phyloP scores from a whole-genome alignment of 2,329 filamentous ascomycete genomes.

The Ophiostoma angusticollis region DNA sequence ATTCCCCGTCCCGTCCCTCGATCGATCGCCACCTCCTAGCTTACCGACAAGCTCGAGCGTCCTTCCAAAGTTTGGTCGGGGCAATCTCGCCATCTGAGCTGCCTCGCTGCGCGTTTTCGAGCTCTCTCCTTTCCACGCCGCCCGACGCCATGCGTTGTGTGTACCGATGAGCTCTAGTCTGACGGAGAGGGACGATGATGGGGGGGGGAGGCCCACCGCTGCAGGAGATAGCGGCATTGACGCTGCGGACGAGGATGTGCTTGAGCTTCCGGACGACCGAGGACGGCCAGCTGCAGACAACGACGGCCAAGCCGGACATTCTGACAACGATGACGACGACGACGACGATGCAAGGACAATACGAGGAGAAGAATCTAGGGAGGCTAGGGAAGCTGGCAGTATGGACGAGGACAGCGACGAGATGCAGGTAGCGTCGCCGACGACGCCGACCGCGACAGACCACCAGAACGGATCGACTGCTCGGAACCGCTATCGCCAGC shows the following conservation, averaged over 20 bases:
- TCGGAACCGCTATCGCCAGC: slow-evolving; percentile 31
- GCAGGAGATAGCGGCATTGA: slow-evolving; percentile 4
- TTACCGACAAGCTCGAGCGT: too few relatives aligned
- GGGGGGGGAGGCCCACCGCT: too few relatives aligned
- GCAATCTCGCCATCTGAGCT: too few relatives aligned
- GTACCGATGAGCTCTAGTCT: slow-evolving; percentile 14
- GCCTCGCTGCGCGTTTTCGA: not conserved
- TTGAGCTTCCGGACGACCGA: slow-evolving; percentile 6
- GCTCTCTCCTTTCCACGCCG: not conserved
- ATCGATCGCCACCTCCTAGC: too few relatives aligned
- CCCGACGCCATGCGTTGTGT: slow-evolving; percentile 14
- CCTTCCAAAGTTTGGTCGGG: too few relatives aligned
- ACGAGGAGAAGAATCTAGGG: slow-evolving; percentile 23
- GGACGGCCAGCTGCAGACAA: not conserved
- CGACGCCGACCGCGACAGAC: slow-evolving; percentile 9
- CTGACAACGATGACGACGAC: slow-evolving; percentile 22
- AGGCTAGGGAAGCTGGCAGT: not conserved
- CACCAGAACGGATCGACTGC: slow-evolving; percentile 24
- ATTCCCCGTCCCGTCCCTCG: too few relatives aligned
- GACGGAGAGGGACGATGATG: slow-evolving; percentile 13
- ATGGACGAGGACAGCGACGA: slow-evolving; percentile 24
- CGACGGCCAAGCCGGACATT: not conserved
- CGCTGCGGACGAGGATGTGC: slow-evolving; percentile 10
- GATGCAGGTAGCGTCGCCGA: slow-evolving; percentile 16
- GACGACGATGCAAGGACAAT: slow-evolving; percentile 32